These are phyloP conservation scores for Ganoderma meredithae DNA, from an alignment of 1,284 basidiomycete species.

Conservation along the genomic window DNA sequence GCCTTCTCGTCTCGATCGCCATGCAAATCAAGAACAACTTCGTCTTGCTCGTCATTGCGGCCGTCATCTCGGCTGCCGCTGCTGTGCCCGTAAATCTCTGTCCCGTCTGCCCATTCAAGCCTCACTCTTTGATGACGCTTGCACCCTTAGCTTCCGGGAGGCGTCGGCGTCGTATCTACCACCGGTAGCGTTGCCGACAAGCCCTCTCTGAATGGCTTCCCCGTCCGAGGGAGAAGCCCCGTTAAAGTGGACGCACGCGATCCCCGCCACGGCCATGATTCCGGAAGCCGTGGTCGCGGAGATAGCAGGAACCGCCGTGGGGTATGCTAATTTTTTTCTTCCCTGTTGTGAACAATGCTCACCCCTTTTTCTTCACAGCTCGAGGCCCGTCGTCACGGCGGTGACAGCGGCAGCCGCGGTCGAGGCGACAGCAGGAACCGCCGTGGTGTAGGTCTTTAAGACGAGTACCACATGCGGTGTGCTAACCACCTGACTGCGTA, in stretches of 20 bases:
- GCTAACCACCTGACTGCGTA: not conserved
- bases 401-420: slow-evolving; percentile 25
- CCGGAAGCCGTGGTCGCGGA: slow-evolving; percentile 23
- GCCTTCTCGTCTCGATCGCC: slow-evolving; percentile 1
- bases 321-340: not conserved
- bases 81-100: slow-evolving; percentile 42
- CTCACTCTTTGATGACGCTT: not conserved
- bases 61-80: slow-evolving; percentile 40
- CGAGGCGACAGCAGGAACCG: slow-evolving; percentile 24
- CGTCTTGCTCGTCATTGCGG: slow-evolving; percentile 43
- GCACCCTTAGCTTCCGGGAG: slow-evolving; percentile 19
- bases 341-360: no score
- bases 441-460: slow-evolving; percentile 12
- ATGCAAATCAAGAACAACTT: slow-evolving; percentile 49
- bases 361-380: slow-evolving; percentile 1
- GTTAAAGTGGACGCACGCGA: slow-evolving; percentile 25
- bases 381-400: slow-evolving; percentile 20
- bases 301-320: slow-evolving; percentile 20
- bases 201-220: slow-evolving; percentile 26
- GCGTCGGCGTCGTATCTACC: slow-evolving; percentile 26
- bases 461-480: not conserved
- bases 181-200: slow-evolving; percentile 30
- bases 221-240: slow-evolving; percentile 29
- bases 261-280: slow-evolving; percentile 32
- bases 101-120: not conserved